Base-by-base conservation (phyloP, 352 stramenopile genomes). In the Globisporangium yorkense region DNA sequence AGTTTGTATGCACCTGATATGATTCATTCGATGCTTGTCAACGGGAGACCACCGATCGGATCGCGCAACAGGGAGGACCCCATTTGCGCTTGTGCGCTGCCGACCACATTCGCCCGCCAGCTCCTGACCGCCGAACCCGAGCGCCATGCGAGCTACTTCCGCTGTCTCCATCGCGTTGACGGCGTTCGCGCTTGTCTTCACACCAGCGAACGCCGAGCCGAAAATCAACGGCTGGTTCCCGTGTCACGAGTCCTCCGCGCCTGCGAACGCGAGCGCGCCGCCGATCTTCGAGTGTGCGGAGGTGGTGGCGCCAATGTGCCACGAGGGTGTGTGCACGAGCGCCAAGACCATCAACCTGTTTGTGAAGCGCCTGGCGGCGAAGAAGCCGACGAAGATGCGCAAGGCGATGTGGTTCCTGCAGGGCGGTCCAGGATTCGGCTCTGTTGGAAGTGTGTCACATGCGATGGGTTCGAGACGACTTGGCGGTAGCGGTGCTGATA, bases 261-360 rank as follows among this genome's bases (percentile, higher is more conserved):
- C 20, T 12, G 20, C 7, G 18, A 48, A 48, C 43, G 43, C 6
- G 43, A 48, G 43, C 43, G 43, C 43, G 43, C 43, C 43, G 18
- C 43, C 33, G 6, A 21, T 48, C 20, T 55, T 62, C 59, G 75
- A 92, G 33, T 92, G 82, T 59, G 77, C 74, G 0, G 70, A 87
- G 47, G 63, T 92, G 20, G 63, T 71, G n/a, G 69, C 87, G 56
- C 80, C 82, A 40, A 65, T 92, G 54, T 92, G 82, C 62, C 83
- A 89, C 66, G 63, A 76, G 0, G 72, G 67, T 16, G 56, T 92
- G 13, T 92, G 82, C 63, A 43, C 66, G 18, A 89, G 77, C 58
- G 64, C 78, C 53, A 66, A 74, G 35, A 78, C 61, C n/a, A 71
- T 92, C 44, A 57, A 76, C 49, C 48, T 92, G 12, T 80, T 80